These are phyloP conservation scores for thale cress (Arabidopsis thaliana) DNA, from an alignment of 345 rosid species.

Conservation along the genomic window TAIR10.1 NC_003074.8:7349501-7350000, in stretches of 20 bases:
- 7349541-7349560: slow-evolving; percentile 97
- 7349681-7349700: background rate
- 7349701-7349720: slow-evolving; percentile 11
- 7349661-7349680: background rate
- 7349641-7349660: background rate
- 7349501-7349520: slow-evolving; percentile 47
- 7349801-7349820: slow-evolving; percentile 98
- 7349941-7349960: slow-evolving; percentile 7
- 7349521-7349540: slow-evolving; percentile 93
- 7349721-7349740: slow-evolving; percentile 81
- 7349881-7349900: background rate
- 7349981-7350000: slow-evolving; percentile 63
- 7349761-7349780: slow-evolving; percentile 99
- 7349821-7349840: slow-evolving; percentile 99
- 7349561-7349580: slow-evolving; percentile 95
- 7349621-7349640: slow-evolving; percentile 56
- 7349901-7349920: background rate
- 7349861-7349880: slow-evolving; percentile 5
- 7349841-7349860: slow-evolving; percentile 31
- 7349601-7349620: slow-evolving; percentile 89
- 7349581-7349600: slow-evolving; percentile 99
- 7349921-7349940: background rate
- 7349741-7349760: slow-evolving; percentile 93
- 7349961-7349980: slow-evolving; percentile 12
- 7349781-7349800: slow-evolving; percentile 94